A percentile compares a stretch with the other conserved stretches of the same genome.
Evolutionary conservation across 257 asterid species (phyloP).

Genomic region (Apocynum venetum): DNA sequence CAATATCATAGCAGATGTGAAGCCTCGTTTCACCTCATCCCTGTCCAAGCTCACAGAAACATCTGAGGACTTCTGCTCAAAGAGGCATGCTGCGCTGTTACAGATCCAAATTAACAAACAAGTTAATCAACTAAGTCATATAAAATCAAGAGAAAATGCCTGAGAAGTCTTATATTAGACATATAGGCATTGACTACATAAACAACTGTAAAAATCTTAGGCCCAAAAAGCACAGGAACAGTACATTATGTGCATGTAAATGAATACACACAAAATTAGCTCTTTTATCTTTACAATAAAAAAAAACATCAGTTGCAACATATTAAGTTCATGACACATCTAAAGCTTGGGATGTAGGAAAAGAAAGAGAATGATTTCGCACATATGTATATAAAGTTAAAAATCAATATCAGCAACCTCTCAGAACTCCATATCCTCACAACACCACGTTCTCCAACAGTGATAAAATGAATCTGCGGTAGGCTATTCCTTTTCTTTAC

Average conservation of each 20-base stretch:
- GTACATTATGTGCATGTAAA: background rate
- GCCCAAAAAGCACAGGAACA: background rate
- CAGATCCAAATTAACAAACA: conserved; percentile 20
- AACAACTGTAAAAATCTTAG: background rate
- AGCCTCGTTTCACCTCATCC: conserved; percentile 78
- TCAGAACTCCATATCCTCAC: conserved; percentile 89
- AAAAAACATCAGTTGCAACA: background rate
- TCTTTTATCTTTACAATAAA: background rate
- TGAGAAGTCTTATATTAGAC: background rate
- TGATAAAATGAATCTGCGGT: conserved; percentile 57
- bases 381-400: conserved; percentile 1
- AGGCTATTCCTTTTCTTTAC: conserved; percentile 47
- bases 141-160: background rate
- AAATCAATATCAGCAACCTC: conserved; percentile 44
- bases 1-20: conserved; percentile 75
- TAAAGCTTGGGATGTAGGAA: background rate
- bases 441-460: conserved; percentile 96
- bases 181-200: background rate
- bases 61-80: conserved; percentile 87
- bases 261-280: background rate
- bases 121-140: background rate
- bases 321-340: background rate
- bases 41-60: conserved; percentile 53
- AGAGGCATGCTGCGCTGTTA: conserved; percentile 66
- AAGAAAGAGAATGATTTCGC: background rate